A percentile compares a stretch with the other conserved stretches of the same genome.
phyloP scores from a whole-genome alignment of 192 early-diverging fungal species.

The Coemansia sp. region DNA sequence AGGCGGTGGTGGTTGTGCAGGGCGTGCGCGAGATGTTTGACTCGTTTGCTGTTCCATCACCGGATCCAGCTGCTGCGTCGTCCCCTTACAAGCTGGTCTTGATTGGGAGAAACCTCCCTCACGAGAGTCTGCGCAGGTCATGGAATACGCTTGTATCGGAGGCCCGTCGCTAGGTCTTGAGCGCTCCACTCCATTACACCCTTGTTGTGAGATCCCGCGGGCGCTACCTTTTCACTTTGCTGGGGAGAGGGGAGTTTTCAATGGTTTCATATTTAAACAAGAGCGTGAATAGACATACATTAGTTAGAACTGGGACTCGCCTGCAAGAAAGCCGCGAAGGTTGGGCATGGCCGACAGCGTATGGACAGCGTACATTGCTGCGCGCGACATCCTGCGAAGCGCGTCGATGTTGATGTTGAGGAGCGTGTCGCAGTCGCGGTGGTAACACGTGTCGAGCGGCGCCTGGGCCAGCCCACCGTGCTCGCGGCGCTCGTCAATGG shows the following conservation, averaged over 20 bases:
- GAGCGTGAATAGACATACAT: not conserved
- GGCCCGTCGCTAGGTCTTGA: constrained; percentile 13
- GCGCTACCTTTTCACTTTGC: no score
- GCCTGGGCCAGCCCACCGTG: constrained; percentile 67
- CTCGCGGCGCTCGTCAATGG: constrained; percentile 52
- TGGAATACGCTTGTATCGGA: constrained; percentile 28
- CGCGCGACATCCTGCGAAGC: constrained; percentile 52
- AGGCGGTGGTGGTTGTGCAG: constrained; percentile 58
- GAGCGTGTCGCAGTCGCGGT: constrained; percentile 65
- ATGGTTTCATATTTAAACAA: not conserved
- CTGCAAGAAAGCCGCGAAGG: constrained; percentile 22
- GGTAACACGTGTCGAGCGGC: constrained; percentile 68
- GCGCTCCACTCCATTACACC: not conserved
- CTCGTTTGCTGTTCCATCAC: constrained; percentile 36
- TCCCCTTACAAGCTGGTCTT: constrained; percentile 33
- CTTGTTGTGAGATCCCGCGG: not conserved
- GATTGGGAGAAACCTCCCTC: constrained; percentile 37
- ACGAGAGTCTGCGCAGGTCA: constrained; percentile 36
- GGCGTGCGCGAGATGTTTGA: constrained; percentile 70
- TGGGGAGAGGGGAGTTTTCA: no score
- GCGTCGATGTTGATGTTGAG: constrained; percentile 65
- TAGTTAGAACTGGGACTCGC: not conserved
- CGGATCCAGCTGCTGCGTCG: not conserved
- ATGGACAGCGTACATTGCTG: constrained; percentile 51
- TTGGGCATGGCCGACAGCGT: constrained; percentile 17